Evolutionary conservation across 2,329 filamentous ascomycete species (phyloP).

Genomic region (Apiospora sp.): DNA sequence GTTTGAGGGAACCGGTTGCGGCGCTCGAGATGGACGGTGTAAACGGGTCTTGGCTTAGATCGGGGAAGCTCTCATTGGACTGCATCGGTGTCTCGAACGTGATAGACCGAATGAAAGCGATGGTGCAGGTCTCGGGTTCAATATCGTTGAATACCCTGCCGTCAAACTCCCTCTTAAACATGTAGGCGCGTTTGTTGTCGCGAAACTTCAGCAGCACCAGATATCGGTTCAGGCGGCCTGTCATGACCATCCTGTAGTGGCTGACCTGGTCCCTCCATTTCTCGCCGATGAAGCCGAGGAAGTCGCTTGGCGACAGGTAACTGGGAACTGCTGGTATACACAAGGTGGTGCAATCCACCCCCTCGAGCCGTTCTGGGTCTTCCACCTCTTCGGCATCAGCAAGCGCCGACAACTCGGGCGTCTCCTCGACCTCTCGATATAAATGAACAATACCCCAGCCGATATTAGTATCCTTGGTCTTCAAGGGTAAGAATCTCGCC

Average conservation of each 20-base stretch:
- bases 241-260: constrained; percentile 94
- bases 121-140: constrained; percentile 95
- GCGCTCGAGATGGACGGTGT: constrained; percentile 56
- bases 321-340: constrained; percentile 95
- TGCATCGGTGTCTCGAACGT: constrained; percentile 74
- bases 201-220: constrained; percentile 96
- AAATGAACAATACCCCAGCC: constrained; percentile 95
- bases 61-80: constrained; percentile 60
- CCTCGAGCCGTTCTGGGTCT: constrained; percentile 38
- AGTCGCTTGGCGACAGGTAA: constrained; percentile 90
- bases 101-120: constrained; percentile 92
- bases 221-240: constrained; percentile 86
- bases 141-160: constrained; percentile 92
- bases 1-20: constrained; percentile 55
- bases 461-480: constrained; percentile 76
- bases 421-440: constrained; percentile 85
- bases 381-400: constrained; percentile 37
- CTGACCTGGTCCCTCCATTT: constrained; percentile 85
- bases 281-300: constrained; percentile 90
- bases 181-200: constrained; percentile 73
- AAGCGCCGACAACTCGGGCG: constrained; percentile 58
- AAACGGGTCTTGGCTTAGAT: constrained; percentile 70
- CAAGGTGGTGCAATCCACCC: constrained; percentile 79
- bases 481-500: constrained; percentile 77
- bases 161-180: constrained; percentile 88